A percentile compares a stretch with the other conserved stretches of the same genome.
These are phyloP conservation scores for Arthroderma sp. DNA, from an alignment of 2,329 filamentous ascomycete species.

Conservation along the genomic window DNA sequence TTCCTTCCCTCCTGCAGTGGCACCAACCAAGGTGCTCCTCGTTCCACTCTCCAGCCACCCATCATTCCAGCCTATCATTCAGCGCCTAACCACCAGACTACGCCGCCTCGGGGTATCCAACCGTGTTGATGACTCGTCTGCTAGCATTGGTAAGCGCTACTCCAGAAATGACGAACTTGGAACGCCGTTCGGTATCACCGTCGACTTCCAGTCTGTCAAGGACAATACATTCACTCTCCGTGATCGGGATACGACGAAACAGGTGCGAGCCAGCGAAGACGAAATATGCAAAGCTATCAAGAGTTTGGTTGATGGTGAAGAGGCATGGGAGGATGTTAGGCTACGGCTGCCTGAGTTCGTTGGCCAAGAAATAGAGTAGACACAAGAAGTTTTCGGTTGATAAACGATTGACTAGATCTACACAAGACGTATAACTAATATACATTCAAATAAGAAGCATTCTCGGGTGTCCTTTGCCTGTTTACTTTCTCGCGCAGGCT, in stretches of 20 bases:
- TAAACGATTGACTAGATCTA: background rate
- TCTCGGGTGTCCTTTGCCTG: too few relatives aligned
- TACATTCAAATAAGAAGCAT: too few relatives aligned
- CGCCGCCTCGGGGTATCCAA: slow-evolving; percentile 66
- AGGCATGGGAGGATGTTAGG: slow-evolving; percentile 58
- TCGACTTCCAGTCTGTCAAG: slow-evolving; percentile 90
- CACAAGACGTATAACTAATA: background rate
- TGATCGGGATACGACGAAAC: slow-evolving; percentile 80
- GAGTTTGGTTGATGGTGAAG: slow-evolving; percentile 47
- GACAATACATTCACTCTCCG: slow-evolving; percentile 76
- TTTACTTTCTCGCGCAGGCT: too few relatives aligned
- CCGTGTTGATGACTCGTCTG: slow-evolving; percentile 78
- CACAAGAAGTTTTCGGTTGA: too few relatives aligned
- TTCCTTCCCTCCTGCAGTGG: slow-evolving; percentile 62
- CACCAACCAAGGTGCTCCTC: slow-evolving; percentile 90
- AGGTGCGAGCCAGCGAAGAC: slow-evolving; percentile 72
- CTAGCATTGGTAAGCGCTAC: slow-evolving; percentile 89
- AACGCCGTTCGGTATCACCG: slow-evolving; percentile 82
- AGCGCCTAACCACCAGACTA: slow-evolving; percentile 60
- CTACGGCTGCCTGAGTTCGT: slow-evolving; percentile 73
- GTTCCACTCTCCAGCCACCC: slow-evolving; percentile 74
- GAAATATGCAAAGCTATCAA: slow-evolving; percentile 65
- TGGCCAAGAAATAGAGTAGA: slow-evolving; percentile 47
- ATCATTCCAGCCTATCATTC: slow-evolving; percentile 66
- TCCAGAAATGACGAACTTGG: slow-evolving; percentile 90